Evolutionary conservation across 768 basidiomycete genomes (phyloP).

Genomic region (Rhizopogon sp.): DNA sequence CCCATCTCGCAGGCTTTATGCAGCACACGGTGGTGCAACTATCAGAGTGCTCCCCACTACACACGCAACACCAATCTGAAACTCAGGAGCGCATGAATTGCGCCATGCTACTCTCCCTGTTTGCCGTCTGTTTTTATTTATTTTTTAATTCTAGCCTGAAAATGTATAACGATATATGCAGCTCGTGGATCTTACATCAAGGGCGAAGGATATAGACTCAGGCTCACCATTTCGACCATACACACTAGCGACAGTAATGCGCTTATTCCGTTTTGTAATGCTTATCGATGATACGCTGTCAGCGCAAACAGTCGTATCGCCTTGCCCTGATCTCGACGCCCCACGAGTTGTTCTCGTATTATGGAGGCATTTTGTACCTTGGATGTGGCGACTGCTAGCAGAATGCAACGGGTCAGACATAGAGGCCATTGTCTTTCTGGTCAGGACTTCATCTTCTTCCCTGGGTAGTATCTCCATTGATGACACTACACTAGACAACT

Average conservation of each 20-base stretch:
- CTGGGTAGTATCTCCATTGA: conserved; percentile 1
- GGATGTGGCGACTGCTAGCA: conserved; percentile 63
- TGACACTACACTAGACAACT: conserved; percentile 39
- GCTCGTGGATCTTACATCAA: conserved; percentile 16
- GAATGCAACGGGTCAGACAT: conserved; percentile 46
- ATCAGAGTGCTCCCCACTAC: conserved; percentile 1
- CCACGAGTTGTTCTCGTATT: conserved; percentile 48
- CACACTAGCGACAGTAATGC: conserved; percentile 38
- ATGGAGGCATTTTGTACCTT: conserved; percentile 53
- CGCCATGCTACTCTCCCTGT: conserved; percentile 33
- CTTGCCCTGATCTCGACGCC: conserved; percentile 28
- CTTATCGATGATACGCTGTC: conserved; percentile 16
- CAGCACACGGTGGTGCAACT: neutral
- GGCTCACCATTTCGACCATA: conserved; percentile 39
- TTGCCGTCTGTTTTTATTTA: conserved; percentile 24
- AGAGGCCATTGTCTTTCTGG: conserved; percentile 46
- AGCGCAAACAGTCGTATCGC: conserved; percentile 6
- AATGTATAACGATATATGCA: conserved; percentile 2
- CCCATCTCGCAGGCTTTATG: neutral
- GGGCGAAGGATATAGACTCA: neutral
- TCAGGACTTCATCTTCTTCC: conserved; percentile 23
- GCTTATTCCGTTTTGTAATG: conserved; percentile 38
- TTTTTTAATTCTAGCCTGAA: neutral
- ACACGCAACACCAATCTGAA: neutral
- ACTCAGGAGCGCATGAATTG: conserved; percentile 23